phyloP scores from a whole-genome alignment of 257 asterid species.

The Petunia axillaris region DNA sequence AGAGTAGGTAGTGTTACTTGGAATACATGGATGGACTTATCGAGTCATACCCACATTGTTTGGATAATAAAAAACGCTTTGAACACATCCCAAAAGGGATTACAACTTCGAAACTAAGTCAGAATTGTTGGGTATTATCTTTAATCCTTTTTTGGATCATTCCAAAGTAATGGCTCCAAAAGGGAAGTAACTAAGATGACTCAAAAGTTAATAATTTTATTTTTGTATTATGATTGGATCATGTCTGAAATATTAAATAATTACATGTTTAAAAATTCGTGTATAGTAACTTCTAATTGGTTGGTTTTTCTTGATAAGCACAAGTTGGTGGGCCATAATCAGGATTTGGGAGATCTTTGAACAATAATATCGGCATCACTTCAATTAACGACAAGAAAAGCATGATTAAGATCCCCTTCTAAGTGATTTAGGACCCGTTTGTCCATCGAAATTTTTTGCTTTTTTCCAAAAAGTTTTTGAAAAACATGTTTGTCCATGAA shows the following conservation, averaged over 20 bases:
- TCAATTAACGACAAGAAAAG: constrained; percentile 71
- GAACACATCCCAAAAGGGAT: constrained; percentile 58
- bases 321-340: constrained; percentile 54
- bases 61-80: constrained; percentile 45
- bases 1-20: constrained; percentile 61
- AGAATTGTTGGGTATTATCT: constrained; percentile 43
- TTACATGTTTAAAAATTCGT: constrained; percentile 34
- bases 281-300: constrained; percentile 42
- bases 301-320: constrained; percentile 52
- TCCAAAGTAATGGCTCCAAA: constrained; percentile 75
- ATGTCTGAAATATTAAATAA: constrained; percentile 40
- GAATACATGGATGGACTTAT: constrained; percentile 61
- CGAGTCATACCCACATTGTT: constrained; percentile 61
- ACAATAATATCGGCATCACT: constrained; percentile 64
- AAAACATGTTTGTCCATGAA: too few species aligned
- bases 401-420: constrained; percentile 59
- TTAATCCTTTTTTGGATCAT: constrained; percentile 51
- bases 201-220: constrained; percentile 53
- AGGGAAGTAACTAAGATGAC: constrained; percentile 55
- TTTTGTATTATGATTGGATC: constrained; percentile 31
- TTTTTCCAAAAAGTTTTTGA: too few species aligned
- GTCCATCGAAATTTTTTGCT: too few species aligned
- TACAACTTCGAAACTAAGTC: constrained; percentile 64
- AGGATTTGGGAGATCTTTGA: constrained; percentile 74
- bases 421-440: too few species aligned